A percentile compares a stretch with the other conserved stretches of the same genome.
These are phyloP conservation scores for Aspergillus tubingensis DNA, from an alignment of 2,329 filamentous ascomycete genomes.

Conservation along the genomic window DNA sequence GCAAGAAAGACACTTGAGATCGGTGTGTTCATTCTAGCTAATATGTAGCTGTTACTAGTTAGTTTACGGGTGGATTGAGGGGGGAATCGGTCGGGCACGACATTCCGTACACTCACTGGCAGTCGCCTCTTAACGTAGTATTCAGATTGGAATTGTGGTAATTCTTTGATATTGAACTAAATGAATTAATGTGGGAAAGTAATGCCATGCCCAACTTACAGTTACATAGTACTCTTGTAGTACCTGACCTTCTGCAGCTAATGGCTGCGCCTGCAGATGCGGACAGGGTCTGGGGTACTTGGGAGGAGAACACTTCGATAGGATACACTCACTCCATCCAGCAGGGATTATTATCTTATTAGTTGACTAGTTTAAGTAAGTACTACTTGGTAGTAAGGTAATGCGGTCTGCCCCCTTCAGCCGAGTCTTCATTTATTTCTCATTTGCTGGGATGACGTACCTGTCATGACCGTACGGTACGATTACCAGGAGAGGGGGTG, in stretches of 20 bases:
- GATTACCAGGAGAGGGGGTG: background rate
- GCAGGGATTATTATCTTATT: background rate
- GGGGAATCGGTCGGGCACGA: no score
- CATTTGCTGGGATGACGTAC: background rate
- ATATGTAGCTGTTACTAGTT: no score
- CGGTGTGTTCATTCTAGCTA: no score
- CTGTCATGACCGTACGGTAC: background rate
- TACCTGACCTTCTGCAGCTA: slow-evolving; percentile 16
- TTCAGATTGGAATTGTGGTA: no score
- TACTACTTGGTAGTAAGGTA: background rate
- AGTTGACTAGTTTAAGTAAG: no score
- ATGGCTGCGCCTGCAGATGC: slow-evolving; percentile 19
- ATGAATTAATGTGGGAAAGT: no score
- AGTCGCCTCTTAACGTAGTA: no score
- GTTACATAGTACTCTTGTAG: background rate
- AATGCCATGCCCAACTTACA: no score
- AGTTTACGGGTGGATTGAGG: no score
- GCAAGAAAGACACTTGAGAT: no score
- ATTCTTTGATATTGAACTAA: no score
- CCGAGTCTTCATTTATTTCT: background rate
- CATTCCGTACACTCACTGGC: no score
- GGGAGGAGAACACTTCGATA: background rate
- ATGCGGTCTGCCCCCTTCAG: background rate
- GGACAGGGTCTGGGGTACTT: slow-evolving; percentile 23
- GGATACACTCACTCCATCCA: background rate